Base-by-base conservation (phyloP, 106 monocot species). In the Dendrobium officinale region DNA sequence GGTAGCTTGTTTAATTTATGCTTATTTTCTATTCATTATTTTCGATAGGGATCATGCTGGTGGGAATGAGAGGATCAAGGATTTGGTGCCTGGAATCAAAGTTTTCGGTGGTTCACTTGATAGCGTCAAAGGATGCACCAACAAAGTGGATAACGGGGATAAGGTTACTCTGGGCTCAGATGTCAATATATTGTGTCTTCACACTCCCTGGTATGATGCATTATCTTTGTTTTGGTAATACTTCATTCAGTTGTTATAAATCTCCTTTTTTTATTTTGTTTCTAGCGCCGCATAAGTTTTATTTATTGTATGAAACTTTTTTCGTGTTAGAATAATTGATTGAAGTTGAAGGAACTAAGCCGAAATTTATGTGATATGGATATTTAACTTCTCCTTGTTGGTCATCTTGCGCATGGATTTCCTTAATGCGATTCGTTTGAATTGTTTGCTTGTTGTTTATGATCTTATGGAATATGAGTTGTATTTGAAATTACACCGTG, bases 31-130 rank as follows among this genome's bases (percentile, higher is more conserved):
- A 44, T 7, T 19, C 20, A 2, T 43, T 19, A 11, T 82, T 74
- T 75, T 29, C 68, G 0, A 54, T 77, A 98, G 98, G 98, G 98
- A 98, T 83, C 98, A 98, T 86, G 86, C 98, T 59, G 98, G 98
- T 76, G 98, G 98, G 45, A 98, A 98, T 82, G 87, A 92, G 75
- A 87, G 90, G 88, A 89, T 98, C 56, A 89, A 83, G 81, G 10
- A 88, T 80, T 74, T 91, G 79, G 84, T 95, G 16, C 95, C 92
- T 29, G 93, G 90, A 72, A 90, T 99, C 77, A 93, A 90, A 83
- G 86, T 99, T 9, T 93, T 75, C 82, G 99, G 99, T 1, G 99
- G 99, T 45, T 90, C 90, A 5, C 33, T 85, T 6, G 99, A 99
- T 80, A 88, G 90, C 49, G 93, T 99, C 5, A 48, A 84, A 72